phyloP scores from a whole-genome alignment of 31 red algal species.

The Odonthalia washingtoniensis region DNA sequence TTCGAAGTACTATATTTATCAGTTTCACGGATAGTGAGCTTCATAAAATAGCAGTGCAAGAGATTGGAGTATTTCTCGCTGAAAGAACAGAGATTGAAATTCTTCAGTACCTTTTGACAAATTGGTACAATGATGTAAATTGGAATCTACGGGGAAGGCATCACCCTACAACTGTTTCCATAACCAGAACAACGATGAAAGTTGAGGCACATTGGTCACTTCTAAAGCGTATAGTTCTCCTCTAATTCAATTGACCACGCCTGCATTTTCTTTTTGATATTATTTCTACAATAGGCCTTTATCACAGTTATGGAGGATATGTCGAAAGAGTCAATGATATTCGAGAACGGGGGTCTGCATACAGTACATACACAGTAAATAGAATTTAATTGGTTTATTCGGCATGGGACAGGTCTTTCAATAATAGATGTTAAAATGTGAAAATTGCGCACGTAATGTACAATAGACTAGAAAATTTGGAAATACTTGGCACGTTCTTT shows the following conservation, averaged over 20 bases:
- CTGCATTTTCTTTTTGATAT: constrained; percentile 4
- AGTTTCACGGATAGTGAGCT: background rate
- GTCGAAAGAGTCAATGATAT: background rate
- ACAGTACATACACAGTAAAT: no score
- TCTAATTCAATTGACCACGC: constrained; percentile 1
- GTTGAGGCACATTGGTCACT: constrained; percentile 26
- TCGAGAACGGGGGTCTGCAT: background rate
- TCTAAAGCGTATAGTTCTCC: background rate
- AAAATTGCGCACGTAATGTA: no score
- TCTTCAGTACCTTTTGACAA: background rate
- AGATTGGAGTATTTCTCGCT: background rate
- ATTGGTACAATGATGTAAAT: background rate
- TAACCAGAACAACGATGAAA: constrained; percentile 17
- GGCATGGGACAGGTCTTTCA: no score
- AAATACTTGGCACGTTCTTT: no score
- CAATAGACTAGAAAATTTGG: no score
- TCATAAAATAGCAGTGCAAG: background rate
- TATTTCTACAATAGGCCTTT: background rate
- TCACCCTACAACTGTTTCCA: background rate
- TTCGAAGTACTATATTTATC: background rate
- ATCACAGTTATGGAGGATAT: no score
- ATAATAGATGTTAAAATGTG: no score
- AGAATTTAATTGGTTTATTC: no score
- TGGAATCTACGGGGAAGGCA: background rate
- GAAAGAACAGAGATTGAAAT: background rate